These are phyloP conservation scores for Escallonia herrerae DNA, from an alignment of 129 eudicot genomes.

Conservation along the genomic window DNA sequence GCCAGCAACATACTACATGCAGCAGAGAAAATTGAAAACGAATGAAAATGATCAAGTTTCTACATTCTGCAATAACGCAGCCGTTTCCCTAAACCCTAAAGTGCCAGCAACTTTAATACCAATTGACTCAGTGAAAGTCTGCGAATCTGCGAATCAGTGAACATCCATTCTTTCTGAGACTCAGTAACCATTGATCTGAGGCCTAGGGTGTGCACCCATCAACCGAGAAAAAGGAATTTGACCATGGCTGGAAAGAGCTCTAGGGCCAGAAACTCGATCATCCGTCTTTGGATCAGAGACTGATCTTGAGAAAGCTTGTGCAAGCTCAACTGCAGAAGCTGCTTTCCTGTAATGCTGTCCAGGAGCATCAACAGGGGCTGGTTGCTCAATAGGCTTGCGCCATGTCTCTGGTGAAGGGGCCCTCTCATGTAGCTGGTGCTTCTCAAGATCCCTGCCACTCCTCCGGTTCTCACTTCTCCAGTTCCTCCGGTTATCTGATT, in stretches of 20 bases:
- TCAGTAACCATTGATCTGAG: slow-evolving; percentile 86
- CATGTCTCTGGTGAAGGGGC: slow-evolving; percentile 97
- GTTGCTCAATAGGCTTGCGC: slow-evolving; percentile 77
- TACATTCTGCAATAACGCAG: slow-evolving; percentile 2
- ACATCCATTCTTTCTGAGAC: not conserved
- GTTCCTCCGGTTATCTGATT: slow-evolving; percentile 69
- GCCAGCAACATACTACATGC: not conserved
- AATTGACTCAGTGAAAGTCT: not conserved
- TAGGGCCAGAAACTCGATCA: slow-evolving; percentile 50
- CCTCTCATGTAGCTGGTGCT: slow-evolving; percentile 51
- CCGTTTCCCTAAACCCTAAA: not conserved
- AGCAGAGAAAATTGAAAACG: slow-evolving; percentile 2
- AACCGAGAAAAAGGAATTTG: slow-evolving; percentile 87
- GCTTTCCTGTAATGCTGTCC: slow-evolving; percentile 73
- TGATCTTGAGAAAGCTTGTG: slow-evolving; percentile 77
- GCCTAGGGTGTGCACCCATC: slow-evolving; percentile 55
- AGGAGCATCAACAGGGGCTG: slow-evolving; percentile 21
- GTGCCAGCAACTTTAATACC: not conserved
- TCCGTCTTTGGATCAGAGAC: slow-evolving; percentile 58
- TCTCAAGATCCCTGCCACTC: slow-evolving; percentile 45
- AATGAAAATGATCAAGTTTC: slow-evolving; percentile 12
- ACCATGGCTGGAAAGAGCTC: slow-evolving; percentile 53
- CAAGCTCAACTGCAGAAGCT: slow-evolving; percentile 86
- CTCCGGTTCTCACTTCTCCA: slow-evolving; percentile 63
- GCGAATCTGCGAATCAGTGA: not conserved